phyloP scores from a whole-genome alignment of 108 stramenopile species.

The Cyclostephanos tholiformis region DNA sequence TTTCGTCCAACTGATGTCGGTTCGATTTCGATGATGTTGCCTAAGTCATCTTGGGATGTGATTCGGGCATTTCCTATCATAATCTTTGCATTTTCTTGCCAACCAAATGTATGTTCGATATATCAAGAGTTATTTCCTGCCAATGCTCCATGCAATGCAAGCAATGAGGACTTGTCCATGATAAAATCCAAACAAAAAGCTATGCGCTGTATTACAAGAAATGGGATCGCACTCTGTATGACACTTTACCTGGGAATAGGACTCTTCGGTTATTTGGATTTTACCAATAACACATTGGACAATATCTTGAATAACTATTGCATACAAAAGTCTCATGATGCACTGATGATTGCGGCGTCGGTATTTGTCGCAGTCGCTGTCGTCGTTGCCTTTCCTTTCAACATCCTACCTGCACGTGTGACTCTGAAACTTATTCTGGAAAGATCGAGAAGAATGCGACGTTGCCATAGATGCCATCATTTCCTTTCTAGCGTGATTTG shows the following conservation, averaged over 20 bases:
- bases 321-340: constrained; percentile 38
- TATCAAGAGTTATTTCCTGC: constrained; percentile 62
- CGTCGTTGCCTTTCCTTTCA: constrained; percentile 82
- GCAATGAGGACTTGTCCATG: not conserved
- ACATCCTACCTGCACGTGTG: constrained; percentile 77
- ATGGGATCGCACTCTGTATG: constrained; percentile 50
- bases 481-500: constrained; percentile 1
- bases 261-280: constrained; percentile 67
- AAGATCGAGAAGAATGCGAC: constrained; percentile 20
- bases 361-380: constrained; percentile 76
- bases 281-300: constrained; percentile 55
- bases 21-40: constrained; percentile 58
- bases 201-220: constrained; percentile 30
- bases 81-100: constrained; percentile 83
- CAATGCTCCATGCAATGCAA: constrained; percentile 5
- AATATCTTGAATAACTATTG: constrained; percentile 70
- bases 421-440: constrained; percentile 64
- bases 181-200: constrained; percentile 12
- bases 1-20: constrained; percentile 10
- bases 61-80: constrained; percentile 80
- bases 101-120: constrained; percentile 82
- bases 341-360: constrained; percentile 69
- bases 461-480: not conserved
- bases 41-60: constrained; percentile 46
- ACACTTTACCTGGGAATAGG: constrained; percentile 49